phyloP scores from a whole-genome alignment of 2,329 filamentous ascomycete species.

The Epichloe sibirici region DNA sequence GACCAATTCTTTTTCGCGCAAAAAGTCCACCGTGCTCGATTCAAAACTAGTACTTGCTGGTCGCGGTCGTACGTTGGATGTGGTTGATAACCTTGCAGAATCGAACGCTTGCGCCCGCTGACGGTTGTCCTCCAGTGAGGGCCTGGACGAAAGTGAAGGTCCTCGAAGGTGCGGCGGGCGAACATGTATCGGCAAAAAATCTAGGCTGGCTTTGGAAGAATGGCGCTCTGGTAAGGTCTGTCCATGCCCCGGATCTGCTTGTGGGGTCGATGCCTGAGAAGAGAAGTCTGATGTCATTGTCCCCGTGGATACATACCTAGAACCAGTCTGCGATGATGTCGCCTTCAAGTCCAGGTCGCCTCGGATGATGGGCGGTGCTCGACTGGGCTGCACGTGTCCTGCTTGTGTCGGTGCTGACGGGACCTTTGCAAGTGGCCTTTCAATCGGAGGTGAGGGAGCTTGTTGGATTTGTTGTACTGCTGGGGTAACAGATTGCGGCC shows the following conservation, averaged over 20 bases:
- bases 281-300: slow-evolving; percentile 63
- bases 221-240: slow-evolving; percentile 6
- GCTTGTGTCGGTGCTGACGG: slow-evolving; percentile 29
- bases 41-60: slow-evolving; percentile 76
- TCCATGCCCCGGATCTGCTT: slow-evolving; percentile 10
- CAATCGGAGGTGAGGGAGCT: slow-evolving; percentile 14
- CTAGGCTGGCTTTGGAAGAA: neutral
- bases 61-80: slow-evolving; percentile 42
- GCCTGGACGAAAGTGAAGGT: slow-evolving; percentile 10
- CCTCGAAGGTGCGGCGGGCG: slow-evolving; percentile 14
- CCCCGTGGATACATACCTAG: slow-evolving; percentile 45
- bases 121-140: slow-evolving; percentile 13
- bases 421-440: slow-evolving; percentile 24
- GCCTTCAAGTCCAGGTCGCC: slow-evolving; percentile 50
- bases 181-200: slow-evolving; percentile 9
- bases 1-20: slow-evolving; percentile 60
- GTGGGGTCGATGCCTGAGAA: slow-evolving; percentile 27
- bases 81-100: slow-evolving; percentile 11
- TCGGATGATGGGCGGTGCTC: slow-evolving; percentile 51
- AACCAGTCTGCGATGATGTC: slow-evolving; percentile 33
- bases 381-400: slow-evolving; percentile 33
- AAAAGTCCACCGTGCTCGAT: slow-evolving; percentile 62
- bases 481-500: slow-evolving; percentile 21
- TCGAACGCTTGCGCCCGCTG: slow-evolving; percentile 11
- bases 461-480: slow-evolving; percentile 11